Evolutionary conservation across 2,329 filamentous ascomycete species (phyloP), one percentile per base, ranked within the genome.

Genomic region (Pseudogymnoascus sp.): DNA sequence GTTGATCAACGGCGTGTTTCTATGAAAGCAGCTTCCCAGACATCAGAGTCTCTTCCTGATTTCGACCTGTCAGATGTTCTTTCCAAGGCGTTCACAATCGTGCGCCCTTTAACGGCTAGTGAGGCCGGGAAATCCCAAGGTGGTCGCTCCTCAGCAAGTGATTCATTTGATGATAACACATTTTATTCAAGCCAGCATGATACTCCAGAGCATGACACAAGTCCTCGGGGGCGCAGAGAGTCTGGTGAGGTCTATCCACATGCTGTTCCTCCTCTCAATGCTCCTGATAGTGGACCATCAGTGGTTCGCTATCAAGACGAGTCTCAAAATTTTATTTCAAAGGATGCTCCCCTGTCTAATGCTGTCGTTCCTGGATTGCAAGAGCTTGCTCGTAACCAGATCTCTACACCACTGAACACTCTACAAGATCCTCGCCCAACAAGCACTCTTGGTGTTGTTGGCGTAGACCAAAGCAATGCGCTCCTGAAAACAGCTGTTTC

Each of bases 141-240:
- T 74, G 74, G 76, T 78, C 80, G 85, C 73, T 78, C 78, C 69
- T 83, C 84, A 72, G 80, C 82, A 70, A 88, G 80, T 80, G 89
- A 92, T 73, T 94, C 90, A 34, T 89, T 91, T 75, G 91, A 96
- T 74, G 88, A 95, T 72, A 91, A 95, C 70, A 94, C 91, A 38
- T 95, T 95, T 74, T 96, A 97, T 78, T 96, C 92, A 66, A 96
- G 92, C 75, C 89, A 88, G 76, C 86, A 92, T 77, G 89, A 92
- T 72, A 95, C 91, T 64, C 82, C 82, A 62, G 78, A 82, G 60
- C 79, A 77, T 28, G 76, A 74, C 57, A 74, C 76, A 61, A 75
- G 76, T 37, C 64, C 67, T 38, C 62, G 64, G 57, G 63, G 61
- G 57, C 65, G 64, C 58, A 68, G 65, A 64, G 67, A 65, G 38